These are phyloP conservation scores for Chlamydomonas incerta DNA, from an alignment of 139 green algal species.

Conservation along the genomic window DNA sequence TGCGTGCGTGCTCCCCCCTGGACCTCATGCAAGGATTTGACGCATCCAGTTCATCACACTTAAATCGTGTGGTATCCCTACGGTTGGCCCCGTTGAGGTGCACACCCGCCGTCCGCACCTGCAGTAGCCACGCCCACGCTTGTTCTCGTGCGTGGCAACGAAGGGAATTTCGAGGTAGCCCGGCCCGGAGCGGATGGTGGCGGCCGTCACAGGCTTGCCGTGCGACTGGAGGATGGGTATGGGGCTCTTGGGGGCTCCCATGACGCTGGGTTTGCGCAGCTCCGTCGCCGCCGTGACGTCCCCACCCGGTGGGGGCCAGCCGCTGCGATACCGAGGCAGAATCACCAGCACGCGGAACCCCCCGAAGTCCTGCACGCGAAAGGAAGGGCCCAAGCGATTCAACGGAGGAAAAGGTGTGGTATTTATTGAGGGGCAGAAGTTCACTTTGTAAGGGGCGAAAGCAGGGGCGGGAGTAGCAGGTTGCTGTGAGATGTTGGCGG, in stretches of 20 bases:
- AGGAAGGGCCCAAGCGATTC: not conserved
- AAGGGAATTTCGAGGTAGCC: constrained; percentile 93
- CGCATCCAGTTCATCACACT: no score
- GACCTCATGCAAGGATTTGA: no score
- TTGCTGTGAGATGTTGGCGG: not conserved
- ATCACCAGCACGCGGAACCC: constrained; percentile 89
- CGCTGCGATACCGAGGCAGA: constrained; percentile 74
- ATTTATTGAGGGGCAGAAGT: no score
- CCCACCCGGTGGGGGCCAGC: constrained; percentile 77
- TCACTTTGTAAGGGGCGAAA: no score
- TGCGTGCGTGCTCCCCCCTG: no score
- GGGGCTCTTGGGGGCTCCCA: constrained; percentile 71
- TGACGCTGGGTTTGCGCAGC: constrained; percentile 37
- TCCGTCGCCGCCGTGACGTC: constrained; percentile 37
- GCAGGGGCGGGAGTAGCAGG: no score
- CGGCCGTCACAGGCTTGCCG: constrained; percentile 84
- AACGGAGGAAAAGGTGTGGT: no score
- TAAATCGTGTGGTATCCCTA: no score
- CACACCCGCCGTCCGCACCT: constrained; percentile 38
- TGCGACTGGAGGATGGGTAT: constrained; percentile 73
- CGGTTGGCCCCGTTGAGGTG: no score
- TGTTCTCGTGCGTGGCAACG: constrained; percentile 85
- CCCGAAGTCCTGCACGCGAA: constrained; percentile 84
- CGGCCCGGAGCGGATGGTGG: constrained; percentile 84
- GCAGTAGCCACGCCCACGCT: constrained; percentile 82